These are phyloP conservation scores for Pythium diclinum DNA, from an alignment of 352 stramenopile species.

Conservation along the genomic window DNA sequence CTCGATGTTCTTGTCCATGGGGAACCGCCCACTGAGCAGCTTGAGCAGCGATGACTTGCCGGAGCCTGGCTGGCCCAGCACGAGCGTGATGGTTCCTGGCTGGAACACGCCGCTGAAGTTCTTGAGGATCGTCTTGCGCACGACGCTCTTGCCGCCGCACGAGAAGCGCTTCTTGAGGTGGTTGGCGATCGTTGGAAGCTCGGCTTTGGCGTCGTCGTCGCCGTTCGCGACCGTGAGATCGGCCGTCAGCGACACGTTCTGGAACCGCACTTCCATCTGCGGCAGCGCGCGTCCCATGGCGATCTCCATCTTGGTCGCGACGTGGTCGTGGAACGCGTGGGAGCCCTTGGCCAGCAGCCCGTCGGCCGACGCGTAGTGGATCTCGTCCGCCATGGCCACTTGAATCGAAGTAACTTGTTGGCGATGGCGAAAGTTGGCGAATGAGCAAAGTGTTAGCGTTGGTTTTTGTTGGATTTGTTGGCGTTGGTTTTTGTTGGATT, in stretches of 20 bases:
- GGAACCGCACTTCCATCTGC: constrained; percentile 29
- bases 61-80: constrained; percentile 32
- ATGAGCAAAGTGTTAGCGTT: constrained; percentile 1
- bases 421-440: constrained; percentile 3
- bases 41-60: constrained; percentile 38
- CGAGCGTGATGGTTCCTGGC: constrained; percentile 29
- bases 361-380: constrained; percentile 25
- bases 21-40: constrained; percentile 30
- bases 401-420: background rate
- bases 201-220: constrained; percentile 9
- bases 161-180: constrained; percentile 22
- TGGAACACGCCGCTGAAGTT: constrained; percentile 32
- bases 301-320: constrained; percentile 17
- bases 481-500: background rate
- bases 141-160: constrained; percentile 21
- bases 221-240: constrained; percentile 19
- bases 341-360: constrained; percentile 23
- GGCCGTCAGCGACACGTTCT: constrained; percentile 18
- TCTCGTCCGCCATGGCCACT: constrained; percentile 1
- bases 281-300: constrained; percentile 23
- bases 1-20: constrained; percentile 33
- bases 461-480: background rate
- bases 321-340: constrained; percentile 24
- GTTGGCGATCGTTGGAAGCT: constrained; percentile 28
- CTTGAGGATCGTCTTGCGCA: constrained; percentile 33